Evolutionary conservation across 768 basidiomycete genomes (phyloP).

Genomic region (Gyrodon lividus): DNA sequence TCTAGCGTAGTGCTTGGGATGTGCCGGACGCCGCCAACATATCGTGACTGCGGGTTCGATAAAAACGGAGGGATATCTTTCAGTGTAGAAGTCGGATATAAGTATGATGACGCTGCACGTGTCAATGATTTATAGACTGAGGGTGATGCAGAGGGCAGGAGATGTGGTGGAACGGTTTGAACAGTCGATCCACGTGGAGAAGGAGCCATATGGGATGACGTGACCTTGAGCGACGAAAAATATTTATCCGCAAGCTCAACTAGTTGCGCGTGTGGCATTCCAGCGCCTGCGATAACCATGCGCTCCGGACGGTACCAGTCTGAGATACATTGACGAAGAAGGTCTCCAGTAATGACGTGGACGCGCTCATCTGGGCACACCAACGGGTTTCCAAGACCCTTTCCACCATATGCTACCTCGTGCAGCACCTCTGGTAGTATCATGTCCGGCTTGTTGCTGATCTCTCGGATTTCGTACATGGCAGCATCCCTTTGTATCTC

Average conservation of each 20-base stretch:
- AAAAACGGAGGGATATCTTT: constrained; percentile 6
- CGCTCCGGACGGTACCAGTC: constrained; percentile 92
- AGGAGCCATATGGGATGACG: constrained; percentile 21
- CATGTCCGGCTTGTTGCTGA: constrained; percentile 87
- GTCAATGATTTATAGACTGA: constrained; percentile 66
- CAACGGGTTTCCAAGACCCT: constrained; percentile 86
- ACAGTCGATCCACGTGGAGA: constrained; percentile 29
- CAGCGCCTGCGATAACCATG: constrained; percentile 94
- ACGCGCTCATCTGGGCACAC: constrained; percentile 87
- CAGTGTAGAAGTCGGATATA: constrained; percentile 42
- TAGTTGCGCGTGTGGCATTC: constrained; percentile 86
- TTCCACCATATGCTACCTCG: constrained; percentile 73
- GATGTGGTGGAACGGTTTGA: constrained; percentile 50
- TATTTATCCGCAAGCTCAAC: constrained; percentile 83
- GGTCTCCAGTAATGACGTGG: constrained; percentile 55
- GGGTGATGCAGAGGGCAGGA: constrained; percentile 54
- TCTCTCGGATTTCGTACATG: constrained; percentile 86
- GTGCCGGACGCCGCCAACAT: constrained; percentile 83
- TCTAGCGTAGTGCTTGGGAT: constrained; percentile 61
- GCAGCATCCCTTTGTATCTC: constrained; percentile 83
- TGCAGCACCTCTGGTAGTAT: constrained; percentile 91
- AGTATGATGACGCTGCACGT: constrained; percentile 73
- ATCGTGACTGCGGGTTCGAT: constrained; percentile 45
- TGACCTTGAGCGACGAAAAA: constrained; percentile 66
- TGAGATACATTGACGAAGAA: constrained; percentile 62